Conservation (phyloP, 1,284 basidiomycete species). For the Omphalotus olearius region DNA sequence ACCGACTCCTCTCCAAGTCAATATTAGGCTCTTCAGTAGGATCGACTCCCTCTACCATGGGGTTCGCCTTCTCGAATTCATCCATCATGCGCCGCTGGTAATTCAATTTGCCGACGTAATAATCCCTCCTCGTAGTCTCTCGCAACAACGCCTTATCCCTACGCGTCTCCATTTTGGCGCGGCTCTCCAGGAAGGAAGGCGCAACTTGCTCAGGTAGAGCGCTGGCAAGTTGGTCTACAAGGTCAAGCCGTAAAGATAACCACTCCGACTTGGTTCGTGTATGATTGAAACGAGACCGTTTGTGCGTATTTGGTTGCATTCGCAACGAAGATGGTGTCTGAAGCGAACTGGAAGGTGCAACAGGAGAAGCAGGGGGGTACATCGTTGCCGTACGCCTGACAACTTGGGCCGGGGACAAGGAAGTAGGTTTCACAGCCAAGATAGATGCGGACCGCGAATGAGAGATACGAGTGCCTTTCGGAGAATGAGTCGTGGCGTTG, state of each 20-base stretch:
- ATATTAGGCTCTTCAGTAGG: not conserved
- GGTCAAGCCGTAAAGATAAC: not conserved
- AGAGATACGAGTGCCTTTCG: not conserved
- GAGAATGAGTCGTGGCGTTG: not conserved
- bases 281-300: not conserved
- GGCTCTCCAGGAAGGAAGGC: constrained; percentile 3
- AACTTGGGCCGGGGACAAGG: not conserved
- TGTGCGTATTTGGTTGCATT: not conserved
- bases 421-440: not conserved
- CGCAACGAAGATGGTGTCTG: not conserved
- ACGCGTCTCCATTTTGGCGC: not conserved
- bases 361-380: not conserved
- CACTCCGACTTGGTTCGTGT: constrained; percentile 5
- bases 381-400: not conserved
- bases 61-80: constrained; percentile 1
- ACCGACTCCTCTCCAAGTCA: constrained; percentile 8
- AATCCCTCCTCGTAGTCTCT: constrained; percentile 2
- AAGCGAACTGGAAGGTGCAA: not conserved
- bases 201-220: not conserved
- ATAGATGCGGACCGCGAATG: not conserved
- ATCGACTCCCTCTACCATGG: not conserved
- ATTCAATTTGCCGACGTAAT: not conserved
- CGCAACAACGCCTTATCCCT: not conserved
- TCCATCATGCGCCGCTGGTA: not conserved
- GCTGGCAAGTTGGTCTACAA: not conserved